These are phyloP conservation scores for Daldinia vernicosa DNA, from an alignment of 495 filamentous ascomycete species.

Conservation along the genomic window DNA sequence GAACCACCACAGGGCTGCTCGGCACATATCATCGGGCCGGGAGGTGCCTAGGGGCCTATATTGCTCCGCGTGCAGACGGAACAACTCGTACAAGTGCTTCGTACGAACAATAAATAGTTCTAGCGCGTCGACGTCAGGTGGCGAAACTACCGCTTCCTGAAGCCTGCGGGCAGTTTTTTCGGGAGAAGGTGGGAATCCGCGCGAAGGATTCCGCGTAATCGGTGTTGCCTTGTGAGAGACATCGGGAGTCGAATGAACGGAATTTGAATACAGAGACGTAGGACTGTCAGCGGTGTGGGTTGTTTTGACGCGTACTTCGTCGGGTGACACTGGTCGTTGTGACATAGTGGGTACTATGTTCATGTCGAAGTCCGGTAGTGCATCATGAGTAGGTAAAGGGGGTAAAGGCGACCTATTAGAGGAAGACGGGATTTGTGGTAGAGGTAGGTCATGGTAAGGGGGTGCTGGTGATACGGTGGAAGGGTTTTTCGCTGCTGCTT, in stretches of 20 bases:
- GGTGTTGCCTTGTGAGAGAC: slow-evolving; percentile 45
- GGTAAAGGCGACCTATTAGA: slow-evolving; percentile 38
- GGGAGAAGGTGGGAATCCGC: slow-evolving; percentile 36
- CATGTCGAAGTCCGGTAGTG: slow-evolving; percentile 37
- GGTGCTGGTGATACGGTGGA: slow-evolving; percentile 37
- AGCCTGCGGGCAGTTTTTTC: slow-evolving; percentile 44
- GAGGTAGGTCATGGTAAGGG: slow-evolving; percentile 14
- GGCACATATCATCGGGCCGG: slow-evolving; percentile 69
- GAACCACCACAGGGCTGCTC: slow-evolving; percentile 88
- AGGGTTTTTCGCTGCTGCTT: slow-evolving; percentile 27
- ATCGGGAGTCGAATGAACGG: slow-evolving; percentile 42
- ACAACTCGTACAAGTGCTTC: slow-evolving; percentile 71
- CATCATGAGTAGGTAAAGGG: slow-evolving; percentile 30
- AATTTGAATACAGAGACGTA: slow-evolving; percentile 35
- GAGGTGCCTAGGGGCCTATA: slow-evolving; percentile 69
- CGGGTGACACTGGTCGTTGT: slow-evolving; percentile 37
- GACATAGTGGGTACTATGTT: slow-evolving; percentile 30
- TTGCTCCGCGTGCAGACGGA: slow-evolving; percentile 74
- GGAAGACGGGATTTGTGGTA: slow-evolving; percentile 15
- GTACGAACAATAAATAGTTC: slow-evolving; percentile 72
- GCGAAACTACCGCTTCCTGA: slow-evolving; percentile 50
- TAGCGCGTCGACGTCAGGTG: slow-evolving; percentile 70
- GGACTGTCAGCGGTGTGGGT: slow-evolving; percentile 33
- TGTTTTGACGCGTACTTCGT: slow-evolving; percentile 36
- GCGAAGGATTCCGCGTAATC: slow-evolving; percentile 38